Conservation (phyloP, 148 eudicot genomes). For the Silene uniflora region DNA sequence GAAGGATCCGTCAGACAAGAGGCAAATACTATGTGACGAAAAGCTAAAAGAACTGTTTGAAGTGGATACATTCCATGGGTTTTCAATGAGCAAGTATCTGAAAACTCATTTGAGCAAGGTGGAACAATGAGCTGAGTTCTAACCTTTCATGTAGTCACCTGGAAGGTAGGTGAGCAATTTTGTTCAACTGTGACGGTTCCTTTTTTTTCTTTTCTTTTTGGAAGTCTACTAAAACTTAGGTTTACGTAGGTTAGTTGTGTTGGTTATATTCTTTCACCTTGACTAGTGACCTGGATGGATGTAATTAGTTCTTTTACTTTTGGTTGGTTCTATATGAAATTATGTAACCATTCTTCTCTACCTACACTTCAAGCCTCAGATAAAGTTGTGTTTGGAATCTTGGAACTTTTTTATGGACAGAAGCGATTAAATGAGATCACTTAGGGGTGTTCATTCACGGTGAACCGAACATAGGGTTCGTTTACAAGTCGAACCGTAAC, state of each 20-base stretch:
- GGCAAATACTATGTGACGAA: slow-evolving; percentile 38
- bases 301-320: slow-evolving; percentile 26
- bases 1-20: slow-evolving; percentile 47
- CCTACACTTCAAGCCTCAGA: background rate
- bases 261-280: background rate
- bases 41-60: slow-evolving; percentile 39
- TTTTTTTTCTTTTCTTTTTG: slow-evolving; percentile 23
- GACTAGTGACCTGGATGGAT: slow-evolving; percentile 11
- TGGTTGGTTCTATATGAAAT: slow-evolving; percentile 5
- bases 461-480: too few relatives aligned
- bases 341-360: background rate
- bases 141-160: slow-evolving; percentile 15
- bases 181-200: slow-evolving; percentile 11
- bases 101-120: slow-evolving; percentile 34
- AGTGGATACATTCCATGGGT: slow-evolving; percentile 31
- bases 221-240: slow-evolving; percentile 1
- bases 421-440: background rate
- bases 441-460: too few relatives aligned
- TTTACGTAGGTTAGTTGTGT: slow-evolving; percentile 8
- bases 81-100: slow-evolving; percentile 37
- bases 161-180: slow-evolving; percentile 30
- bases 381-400: background rate
- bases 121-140: slow-evolving; percentile 19
- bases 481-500: too few relatives aligned
- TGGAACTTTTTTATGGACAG: background rate